A percentile compares a stretch with the other conserved stretches of the same genome.
Conservation (phyloP, 768 basidiomycete species). For the Heimioporus sp. region DNA sequence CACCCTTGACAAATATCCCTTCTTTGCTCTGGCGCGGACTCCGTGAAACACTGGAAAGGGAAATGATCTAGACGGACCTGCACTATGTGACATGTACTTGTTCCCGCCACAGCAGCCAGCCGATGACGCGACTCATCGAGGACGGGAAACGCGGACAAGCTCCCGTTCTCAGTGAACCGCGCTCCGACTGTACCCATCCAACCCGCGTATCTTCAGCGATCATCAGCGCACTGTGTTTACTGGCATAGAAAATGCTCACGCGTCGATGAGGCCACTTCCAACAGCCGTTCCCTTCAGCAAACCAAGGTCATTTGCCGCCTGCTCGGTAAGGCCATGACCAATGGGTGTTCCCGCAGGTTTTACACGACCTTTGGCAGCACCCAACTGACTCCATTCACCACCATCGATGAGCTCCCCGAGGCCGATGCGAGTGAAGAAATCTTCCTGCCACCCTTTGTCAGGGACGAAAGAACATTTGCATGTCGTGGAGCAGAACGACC, state of each 20-base stretch:
- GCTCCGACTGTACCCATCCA: constrained; percentile 97
- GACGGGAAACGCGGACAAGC: constrained; percentile 53
- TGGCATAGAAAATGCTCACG: constrained; percentile 45
- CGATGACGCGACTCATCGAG: constrained; percentile 78
- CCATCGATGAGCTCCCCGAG: constrained; percentile 66
- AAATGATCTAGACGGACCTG: constrained; percentile 47
- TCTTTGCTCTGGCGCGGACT: constrained; percentile 58
- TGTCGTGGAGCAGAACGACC: constrained; percentile 90
- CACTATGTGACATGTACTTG: constrained; percentile 93
- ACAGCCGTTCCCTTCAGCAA: constrained; percentile 85
- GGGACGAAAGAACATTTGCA: constrained; percentile 97
- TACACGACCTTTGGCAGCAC: constrained; percentile 59
- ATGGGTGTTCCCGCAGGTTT: constrained; percentile 84
- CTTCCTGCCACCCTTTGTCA: constrained; percentile 80
- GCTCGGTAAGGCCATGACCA: constrained; percentile 73
- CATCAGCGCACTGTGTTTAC: background rate
- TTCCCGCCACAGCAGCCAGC: constrained; percentile 92
- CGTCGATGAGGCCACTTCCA: constrained; percentile 94
- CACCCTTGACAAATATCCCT: constrained; percentile 84
- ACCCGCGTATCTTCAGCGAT: constrained; percentile 70
- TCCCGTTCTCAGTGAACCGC: constrained; percentile 53
- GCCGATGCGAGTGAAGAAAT: constrained; percentile 87
- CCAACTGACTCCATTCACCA: constrained; percentile 68
- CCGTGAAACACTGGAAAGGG: background rate
- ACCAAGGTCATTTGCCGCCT: constrained; percentile 83